phyloP scores from a whole-genome alignment of 139 green algal genomes.

The Chlorella sorokiniana region DNA sequence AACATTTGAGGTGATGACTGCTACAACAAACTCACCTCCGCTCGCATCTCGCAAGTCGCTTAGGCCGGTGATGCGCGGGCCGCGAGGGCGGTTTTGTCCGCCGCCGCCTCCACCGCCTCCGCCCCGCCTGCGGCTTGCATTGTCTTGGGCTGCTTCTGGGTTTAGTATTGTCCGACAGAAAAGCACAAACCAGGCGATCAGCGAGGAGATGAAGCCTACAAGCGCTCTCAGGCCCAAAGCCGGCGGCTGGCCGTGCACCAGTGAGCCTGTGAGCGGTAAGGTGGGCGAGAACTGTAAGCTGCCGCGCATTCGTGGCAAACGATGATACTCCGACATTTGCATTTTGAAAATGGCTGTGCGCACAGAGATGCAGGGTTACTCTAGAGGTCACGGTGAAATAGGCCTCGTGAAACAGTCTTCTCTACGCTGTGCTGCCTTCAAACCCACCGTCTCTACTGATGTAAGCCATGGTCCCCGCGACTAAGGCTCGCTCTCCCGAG shows the following conservation, averaged over 20 bases:
- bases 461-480: neutral
- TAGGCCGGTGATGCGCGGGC: slow-evolving; percentile 39
- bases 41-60: slow-evolving; percentile 41
- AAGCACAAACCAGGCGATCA: neutral
- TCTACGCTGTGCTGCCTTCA: too few relatives aligned
- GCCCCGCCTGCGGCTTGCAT: neutral
- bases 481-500: too few relatives aligned
- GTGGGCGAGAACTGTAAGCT: too few relatives aligned
- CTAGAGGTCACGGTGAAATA: too few relatives aligned
- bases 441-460: slow-evolving; percentile 14
- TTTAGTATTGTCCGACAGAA: slow-evolving; percentile 27
- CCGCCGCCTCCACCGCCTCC: slow-evolving; percentile 25
- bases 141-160: slow-evolving; percentile 10
- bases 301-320: too few relatives aligned
- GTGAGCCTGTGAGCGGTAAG: too few relatives aligned
- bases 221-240: slow-evolving; percentile 33
- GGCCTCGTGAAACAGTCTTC: too few relatives aligned
- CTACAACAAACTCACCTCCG: slow-evolving; percentile 19
- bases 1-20: neutral
- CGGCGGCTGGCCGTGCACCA: slow-evolving; percentile 24
- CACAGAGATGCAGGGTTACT: too few relatives aligned
- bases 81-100: neutral
- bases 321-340: too few relatives aligned
- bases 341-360: too few relatives aligned
- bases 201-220: slow-evolving; percentile 22